Conservation (phyloP, 2,329 filamentous ascomycete genomes). For the Aspergillus clavatus region DNA sequence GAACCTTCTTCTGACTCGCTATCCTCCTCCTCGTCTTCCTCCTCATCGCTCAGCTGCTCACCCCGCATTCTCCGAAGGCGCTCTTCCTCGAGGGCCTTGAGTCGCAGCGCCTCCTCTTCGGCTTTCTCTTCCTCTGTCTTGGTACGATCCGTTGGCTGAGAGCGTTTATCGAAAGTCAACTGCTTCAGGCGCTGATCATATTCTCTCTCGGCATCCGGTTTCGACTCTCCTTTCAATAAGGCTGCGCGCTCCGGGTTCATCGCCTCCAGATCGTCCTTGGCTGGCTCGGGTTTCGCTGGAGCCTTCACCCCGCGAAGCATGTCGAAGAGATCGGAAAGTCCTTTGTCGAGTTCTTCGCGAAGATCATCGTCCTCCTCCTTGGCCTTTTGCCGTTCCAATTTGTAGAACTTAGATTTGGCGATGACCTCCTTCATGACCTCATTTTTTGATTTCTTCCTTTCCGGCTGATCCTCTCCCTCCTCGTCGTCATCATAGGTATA, state of each 20-base stretch:
- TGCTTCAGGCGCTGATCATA: slow-evolving; percentile 82
- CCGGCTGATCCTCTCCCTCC: slow-evolving; percentile 57
- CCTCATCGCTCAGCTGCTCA: slow-evolving; percentile 64
- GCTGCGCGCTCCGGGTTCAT: slow-evolving; percentile 62
- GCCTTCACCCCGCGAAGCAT: slow-evolving; percentile 59
- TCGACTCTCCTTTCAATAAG: slow-evolving; percentile 56
- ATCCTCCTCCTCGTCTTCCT: slow-evolving; percentile 50
- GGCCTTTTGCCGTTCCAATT: slow-evolving; percentile 84
- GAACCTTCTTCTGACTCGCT: slow-evolving; percentile 36
- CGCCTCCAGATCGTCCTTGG: slow-evolving; percentile 42
- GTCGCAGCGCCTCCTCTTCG: slow-evolving; percentile 67
- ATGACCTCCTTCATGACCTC: slow-evolving; percentile 98
- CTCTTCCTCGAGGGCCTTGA: slow-evolving; percentile 78
- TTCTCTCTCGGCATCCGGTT: slow-evolving; percentile 69
- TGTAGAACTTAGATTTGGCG: slow-evolving; percentile 92
- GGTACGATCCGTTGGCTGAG: slow-evolving; percentile 78
- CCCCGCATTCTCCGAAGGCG: slow-evolving; percentile 83
- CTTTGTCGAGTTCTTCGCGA: slow-evolving; percentile 76
- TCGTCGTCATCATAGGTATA: slow-evolving; percentile 42
- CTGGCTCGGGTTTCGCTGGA: slow-evolving; percentile 48
- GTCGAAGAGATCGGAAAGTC: slow-evolving; percentile 68
- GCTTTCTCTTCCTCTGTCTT: slow-evolving; percentile 86
- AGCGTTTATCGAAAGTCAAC: slow-evolving; percentile 76
- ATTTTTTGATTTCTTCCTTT: slow-evolving; percentile 88
- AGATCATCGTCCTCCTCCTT: slow-evolving; percentile 94